A percentile compares a stretch with the other conserved stretches of the same genome.
Conservation (phyloP, 345 rosid species). For the Angophora floribunda region DNA sequence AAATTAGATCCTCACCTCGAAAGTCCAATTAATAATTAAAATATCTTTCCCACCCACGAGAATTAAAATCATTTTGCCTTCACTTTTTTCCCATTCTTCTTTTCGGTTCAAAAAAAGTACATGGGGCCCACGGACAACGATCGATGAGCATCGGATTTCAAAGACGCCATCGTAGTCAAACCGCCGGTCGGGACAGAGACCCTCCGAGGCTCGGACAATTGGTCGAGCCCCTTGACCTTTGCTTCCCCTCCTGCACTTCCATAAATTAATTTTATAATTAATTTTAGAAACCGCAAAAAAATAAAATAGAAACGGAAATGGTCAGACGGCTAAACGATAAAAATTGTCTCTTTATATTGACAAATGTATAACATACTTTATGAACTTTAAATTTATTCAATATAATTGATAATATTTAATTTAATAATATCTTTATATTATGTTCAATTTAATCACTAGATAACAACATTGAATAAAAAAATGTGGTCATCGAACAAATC, state of each 20-base stretch:
- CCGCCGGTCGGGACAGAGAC: not conserved
- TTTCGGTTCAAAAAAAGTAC: not conserved
- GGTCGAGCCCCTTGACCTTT: not conserved
- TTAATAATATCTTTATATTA: no score
- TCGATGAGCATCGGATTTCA: not conserved
- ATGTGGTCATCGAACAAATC: no score
- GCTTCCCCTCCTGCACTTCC: not conserved
- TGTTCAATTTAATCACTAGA: not conserved
- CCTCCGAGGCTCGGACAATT: not conserved
- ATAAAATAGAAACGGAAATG: not conserved
- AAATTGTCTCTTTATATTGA: accelerated
- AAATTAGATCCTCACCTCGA: not conserved
- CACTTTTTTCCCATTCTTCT: no score
- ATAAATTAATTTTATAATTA: not conserved
- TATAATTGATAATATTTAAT: no score
- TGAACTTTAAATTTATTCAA: no score
- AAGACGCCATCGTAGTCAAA: not conserved
- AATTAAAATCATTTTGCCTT: not conserved
- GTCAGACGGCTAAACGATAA: not conserved
- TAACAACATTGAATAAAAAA: no score
- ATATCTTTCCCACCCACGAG: not conserved
- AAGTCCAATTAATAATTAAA: not conserved
- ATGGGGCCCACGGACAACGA: not conserved
- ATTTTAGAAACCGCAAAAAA: not conserved
- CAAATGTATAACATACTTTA: no score